Evolutionary conservation across 306 rosid species (phyloP).

Genomic region (Inga oerstediana): DNA sequence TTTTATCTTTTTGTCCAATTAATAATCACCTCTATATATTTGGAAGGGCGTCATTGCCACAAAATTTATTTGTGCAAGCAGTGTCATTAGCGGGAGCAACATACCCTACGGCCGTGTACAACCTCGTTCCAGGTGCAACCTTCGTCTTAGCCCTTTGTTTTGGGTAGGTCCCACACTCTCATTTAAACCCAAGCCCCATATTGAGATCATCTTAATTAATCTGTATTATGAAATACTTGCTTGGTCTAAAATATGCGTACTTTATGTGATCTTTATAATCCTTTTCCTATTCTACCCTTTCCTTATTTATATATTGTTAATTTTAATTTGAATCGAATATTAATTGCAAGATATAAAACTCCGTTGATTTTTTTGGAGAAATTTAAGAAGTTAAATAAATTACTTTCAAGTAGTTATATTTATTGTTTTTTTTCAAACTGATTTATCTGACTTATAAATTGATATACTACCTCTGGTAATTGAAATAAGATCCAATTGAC

Average conservation of each 20-base stretch:
- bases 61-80: conserved; percentile 33
- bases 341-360: no score
- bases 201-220: not conserved
- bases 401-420: no score
- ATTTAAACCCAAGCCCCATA: not conserved
- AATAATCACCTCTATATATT: not conserved
- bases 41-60: conserved; percentile 32
- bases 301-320: no score
- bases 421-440: no score
- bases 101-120: conserved; percentile 34
- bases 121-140: conserved; percentile 31
- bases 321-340: no score
- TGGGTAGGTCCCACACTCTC: conserved; percentile 16
- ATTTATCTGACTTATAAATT: no score
- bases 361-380: no score
- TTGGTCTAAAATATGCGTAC: no score
- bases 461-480: no score
- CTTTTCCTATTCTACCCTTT: not conserved
- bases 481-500: no score
- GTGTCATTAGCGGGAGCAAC: conserved; percentile 32
- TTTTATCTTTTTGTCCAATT: no score
- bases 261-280: not conserved
- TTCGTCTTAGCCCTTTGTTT: conserved; percentile 34
- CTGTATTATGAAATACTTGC: not conserved
- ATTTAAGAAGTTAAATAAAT: no score